A percentile compares a stretch with the other conserved stretches of the same genome.
These are phyloP conservation scores for Suillus fuscotomentosus DNA, from an alignment of 768 basidiomycete genomes.

Conservation along the genomic window DNA sequence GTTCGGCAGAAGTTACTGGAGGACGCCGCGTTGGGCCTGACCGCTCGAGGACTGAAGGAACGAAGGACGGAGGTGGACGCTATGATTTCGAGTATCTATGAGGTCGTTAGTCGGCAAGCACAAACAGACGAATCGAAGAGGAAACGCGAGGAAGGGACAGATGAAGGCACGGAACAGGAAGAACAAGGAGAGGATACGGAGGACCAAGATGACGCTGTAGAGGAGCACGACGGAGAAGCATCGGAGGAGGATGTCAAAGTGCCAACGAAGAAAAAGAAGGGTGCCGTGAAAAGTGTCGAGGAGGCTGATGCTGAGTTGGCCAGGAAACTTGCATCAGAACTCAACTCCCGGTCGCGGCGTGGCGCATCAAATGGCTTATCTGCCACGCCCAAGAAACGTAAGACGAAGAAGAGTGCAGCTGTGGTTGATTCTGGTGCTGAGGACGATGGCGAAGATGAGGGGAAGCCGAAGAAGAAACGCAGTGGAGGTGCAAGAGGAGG, in stretches of 20 bases:
- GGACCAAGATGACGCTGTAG: constrained; percentile 8
- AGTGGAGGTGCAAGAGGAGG: constrained; percentile 63
- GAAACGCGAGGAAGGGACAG: constrained; percentile 30
- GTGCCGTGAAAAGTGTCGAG: constrained; percentile 45
- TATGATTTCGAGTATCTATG: constrained; percentile 66
- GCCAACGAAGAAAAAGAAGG: constrained; percentile 37
- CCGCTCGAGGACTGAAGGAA: constrained; percentile 59
- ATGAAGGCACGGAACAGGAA: constrained; percentile 16
- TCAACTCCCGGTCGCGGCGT: constrained; percentile 60
- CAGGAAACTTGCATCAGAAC: constrained; percentile 66
- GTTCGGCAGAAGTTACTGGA: constrained; percentile 74
- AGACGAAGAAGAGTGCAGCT: constrained; percentile 54
- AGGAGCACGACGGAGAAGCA: constrained; percentile 18
- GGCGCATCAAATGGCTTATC: constrained; percentile 37
- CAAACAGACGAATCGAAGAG: constrained; percentile 25
- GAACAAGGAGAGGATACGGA: constrained; percentile 19
- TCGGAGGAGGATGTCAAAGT: constrained; percentile 18
- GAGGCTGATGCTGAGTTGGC: constrained; percentile 71
- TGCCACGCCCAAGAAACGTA: constrained; percentile 43
- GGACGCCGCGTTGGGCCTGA: constrained; percentile 44
- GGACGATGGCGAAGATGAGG: constrained; percentile 44
- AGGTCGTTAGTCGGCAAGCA: constrained; percentile 45
- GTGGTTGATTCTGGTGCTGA: constrained; percentile 45
- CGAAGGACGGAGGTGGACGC: constrained; percentile 68
- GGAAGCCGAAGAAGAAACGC: constrained; percentile 48